These are phyloP conservation scores for Flaveria bidentis DNA, from an alignment of 129 eudicot species.

Conservation along the genomic window DNA sequence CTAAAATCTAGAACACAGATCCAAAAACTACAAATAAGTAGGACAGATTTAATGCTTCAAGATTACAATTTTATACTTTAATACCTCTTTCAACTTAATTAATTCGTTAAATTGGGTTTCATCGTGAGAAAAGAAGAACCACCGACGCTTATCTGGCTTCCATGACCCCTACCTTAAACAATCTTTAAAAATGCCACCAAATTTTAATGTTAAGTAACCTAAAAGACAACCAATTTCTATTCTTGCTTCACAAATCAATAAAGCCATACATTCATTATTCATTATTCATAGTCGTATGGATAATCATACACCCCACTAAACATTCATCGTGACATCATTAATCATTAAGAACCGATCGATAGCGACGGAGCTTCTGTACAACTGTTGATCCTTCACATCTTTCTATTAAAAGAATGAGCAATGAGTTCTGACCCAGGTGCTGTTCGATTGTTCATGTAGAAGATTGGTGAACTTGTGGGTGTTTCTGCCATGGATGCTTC, in stretches of 20 bases:
- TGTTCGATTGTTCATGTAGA: slow-evolving; percentile 28
- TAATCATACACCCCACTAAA: slow-evolving; percentile 21
- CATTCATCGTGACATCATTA: slow-evolving; percentile 25
- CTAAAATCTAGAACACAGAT: no score
- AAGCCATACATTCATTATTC: neutral
- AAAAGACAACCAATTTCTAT: slow-evolving; percentile 28
- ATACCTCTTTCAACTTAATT: neutral
- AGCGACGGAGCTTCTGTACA: slow-evolving; percentile 23
- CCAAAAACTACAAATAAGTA: no score
- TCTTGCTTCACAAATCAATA: slow-evolving; percentile 26
- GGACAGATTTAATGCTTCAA: no score
- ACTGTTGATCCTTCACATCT: slow-evolving; percentile 35
- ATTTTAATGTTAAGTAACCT: slow-evolving; percentile 18
- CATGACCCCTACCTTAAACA: slow-evolving; percentile 2
- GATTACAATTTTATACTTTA: neutral
- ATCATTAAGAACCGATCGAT: slow-evolving; percentile 15
- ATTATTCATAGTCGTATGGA: neutral
- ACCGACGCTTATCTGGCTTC: slow-evolving; percentile 38
- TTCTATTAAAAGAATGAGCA: neutral
- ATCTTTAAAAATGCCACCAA: slow-evolving; percentile 12
- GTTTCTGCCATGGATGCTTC: slow-evolving; percentile 37
- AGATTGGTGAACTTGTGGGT: slow-evolving; percentile 23
- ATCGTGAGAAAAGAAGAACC: neutral
- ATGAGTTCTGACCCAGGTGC: slow-evolving; percentile 15
- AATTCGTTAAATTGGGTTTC: slow-evolving; percentile 3